phyloP scores from a whole-genome alignment of 2,329 filamentous ascomycete genomes.

The Paraphaeosphaeria minitans region DNA sequence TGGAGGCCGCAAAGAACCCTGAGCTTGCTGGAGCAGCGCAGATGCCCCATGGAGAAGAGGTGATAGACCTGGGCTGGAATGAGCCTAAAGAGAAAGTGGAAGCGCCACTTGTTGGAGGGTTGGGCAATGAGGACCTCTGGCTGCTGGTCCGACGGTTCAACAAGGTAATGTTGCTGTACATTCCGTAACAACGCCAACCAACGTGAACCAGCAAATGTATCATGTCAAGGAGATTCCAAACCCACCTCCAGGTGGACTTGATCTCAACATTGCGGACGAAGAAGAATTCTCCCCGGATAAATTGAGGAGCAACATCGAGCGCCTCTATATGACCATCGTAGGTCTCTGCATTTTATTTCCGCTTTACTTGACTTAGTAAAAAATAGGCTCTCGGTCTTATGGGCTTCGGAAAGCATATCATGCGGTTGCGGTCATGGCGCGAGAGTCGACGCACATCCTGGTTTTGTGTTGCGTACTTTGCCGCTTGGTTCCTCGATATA shows the following conservation, averaged over 20 bases:
- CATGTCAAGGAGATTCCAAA: constrained; percentile 71
- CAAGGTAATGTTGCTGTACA: constrained; percentile 58
- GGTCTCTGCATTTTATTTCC: constrained; percentile 9
- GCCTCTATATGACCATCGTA: constrained; percentile 78
- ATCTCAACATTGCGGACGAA: constrained; percentile 80
- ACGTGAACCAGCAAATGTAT: constrained; percentile 60
- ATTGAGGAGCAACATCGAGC: constrained; percentile 75
- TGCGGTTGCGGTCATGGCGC: constrained; percentile 77
- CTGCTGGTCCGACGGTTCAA: constrained; percentile 74
- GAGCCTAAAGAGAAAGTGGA: constrained; percentile 62
- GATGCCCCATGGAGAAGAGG: constrained; percentile 55
- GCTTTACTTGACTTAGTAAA: constrained; percentile 13
- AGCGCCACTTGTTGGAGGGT: constrained; percentile 66
- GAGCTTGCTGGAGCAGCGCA: constrained; percentile 54
- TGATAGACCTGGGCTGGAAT: constrained; percentile 73
- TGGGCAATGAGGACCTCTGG: constrained; percentile 76
- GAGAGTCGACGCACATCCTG: constrained; percentile 70
- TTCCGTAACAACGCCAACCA: not conserved
- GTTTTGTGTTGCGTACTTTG: constrained; percentile 66
- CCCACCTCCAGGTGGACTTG: constrained; percentile 69
- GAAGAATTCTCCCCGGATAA: constrained; percentile 88
- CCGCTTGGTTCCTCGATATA: constrained; percentile 76
- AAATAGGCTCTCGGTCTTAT: constrained; percentile 64
- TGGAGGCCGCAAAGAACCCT: constrained; percentile 45
- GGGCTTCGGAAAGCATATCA: constrained; percentile 73